Evolutionary conservation across 305 asterid species (phyloP), one percentile per base, ranked within the genome.

Genomic region (Salvia sclarea): DNA sequence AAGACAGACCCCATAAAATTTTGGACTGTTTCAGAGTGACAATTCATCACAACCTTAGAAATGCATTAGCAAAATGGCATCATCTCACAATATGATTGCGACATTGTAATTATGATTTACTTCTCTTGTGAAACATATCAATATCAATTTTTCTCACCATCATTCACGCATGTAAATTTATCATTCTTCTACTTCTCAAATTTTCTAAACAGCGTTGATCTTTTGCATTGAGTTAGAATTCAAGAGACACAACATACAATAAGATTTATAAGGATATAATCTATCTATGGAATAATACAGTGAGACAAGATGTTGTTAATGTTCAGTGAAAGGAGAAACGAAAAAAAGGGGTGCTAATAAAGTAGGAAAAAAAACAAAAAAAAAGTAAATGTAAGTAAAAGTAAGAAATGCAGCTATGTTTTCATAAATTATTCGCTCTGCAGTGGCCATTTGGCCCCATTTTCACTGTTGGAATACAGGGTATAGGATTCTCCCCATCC

Each of bases 391-490:
- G 18, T 21, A 62, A 62, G 24, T 22, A 60, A 52, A 31, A 56
- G 56, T 62, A 35, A 52, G 10, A 60, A 59, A 44, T 71, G 56
- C 62, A 37, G 28, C 69, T 16, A 61, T 53, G 63, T 47, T 70
- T 62, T 74, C 70, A 65, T 67, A 50, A 50, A 58, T 13, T 56
- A 43, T 78, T 70, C 75, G 77, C 73, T 40, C 37, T 14, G 1
- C 8, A 6, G 38, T 43, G 68, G 68, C 64, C 30, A 49, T 59
- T 64, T 72, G 33, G 10, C 30, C 18, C 60, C 60, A 38, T 44
- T 68, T 54, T 61, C 12, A 12, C 41, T 55, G 58, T 52, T 67
- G 64, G 62, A 63, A 24, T 41, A 77, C 13, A 45, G 69, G 61
- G 61, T 61, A 63, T 66, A 66, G 33, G 69, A 54, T 25, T 68